These are phyloP conservation scores for Pyrenophora tritici-repentis DNA, from an alignment of 2,329 filamentous ascomycete genomes.

Conservation along the genomic window DNA sequence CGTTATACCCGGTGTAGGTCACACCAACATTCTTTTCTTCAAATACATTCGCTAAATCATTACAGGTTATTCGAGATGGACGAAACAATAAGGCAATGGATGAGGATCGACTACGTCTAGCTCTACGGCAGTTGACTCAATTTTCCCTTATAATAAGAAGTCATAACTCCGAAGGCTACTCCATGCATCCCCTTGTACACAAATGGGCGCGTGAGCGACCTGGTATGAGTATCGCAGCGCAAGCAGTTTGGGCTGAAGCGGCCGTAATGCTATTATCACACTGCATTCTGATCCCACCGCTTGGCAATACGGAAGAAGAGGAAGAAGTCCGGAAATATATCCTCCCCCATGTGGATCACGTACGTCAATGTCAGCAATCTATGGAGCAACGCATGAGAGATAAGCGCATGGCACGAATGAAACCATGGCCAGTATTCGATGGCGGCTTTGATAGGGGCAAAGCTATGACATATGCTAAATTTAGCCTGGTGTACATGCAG, in stretches of 20 bases:
- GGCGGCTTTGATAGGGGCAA: not conserved
- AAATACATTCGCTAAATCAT: not conserved
- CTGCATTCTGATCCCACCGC: slow-evolving; percentile 21
- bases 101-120: slow-evolving; percentile 16
- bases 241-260: slow-evolving; percentile 38
- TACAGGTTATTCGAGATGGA: not conserved
- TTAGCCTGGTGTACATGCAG: slow-evolving; percentile 33
- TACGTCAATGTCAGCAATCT: slow-evolving; percentile 4
- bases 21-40: not conserved
- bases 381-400: slow-evolving; percentile 15
- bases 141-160: slow-evolving; percentile 31
- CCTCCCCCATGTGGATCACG: slow-evolving; percentile 4
- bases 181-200: slow-evolving; percentile 42
- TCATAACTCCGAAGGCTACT: slow-evolving; percentile 29
- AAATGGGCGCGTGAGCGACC: slow-evolving; percentile 40
- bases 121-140: slow-evolving; percentile 26
- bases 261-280: slow-evolving; percentile 29
- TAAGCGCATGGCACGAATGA: slow-evolving; percentile 7
- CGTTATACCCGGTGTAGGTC: not conserved
- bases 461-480: slow-evolving; percentile 26
- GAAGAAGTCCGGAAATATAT: slow-evolving; percentile 4
- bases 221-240: slow-evolving; percentile 18
- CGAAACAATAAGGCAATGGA: not conserved
- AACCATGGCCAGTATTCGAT: slow-evolving; percentile 12
- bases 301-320: not conserved